Evolutionary conservation across 176 grass and related monocot genomes (phyloP).

Genomic region (Phoenix roebelenii): DNA sequence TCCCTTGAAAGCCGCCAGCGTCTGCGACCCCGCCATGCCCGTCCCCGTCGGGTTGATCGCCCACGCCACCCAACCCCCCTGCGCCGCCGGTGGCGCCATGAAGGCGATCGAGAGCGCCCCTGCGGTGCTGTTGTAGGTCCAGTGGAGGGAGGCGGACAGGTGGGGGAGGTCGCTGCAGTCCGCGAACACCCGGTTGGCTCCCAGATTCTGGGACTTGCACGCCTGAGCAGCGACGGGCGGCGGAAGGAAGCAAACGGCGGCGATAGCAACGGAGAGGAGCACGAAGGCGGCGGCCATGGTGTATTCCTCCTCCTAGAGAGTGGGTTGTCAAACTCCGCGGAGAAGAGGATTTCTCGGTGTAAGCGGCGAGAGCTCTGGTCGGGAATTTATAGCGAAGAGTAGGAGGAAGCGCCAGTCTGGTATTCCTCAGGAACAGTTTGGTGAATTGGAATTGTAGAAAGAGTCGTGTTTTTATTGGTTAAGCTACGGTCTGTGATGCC

Average conservation of each 20-base stretch:
- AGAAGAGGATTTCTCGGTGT: not conserved
- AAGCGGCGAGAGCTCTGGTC: not conserved
- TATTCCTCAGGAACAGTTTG: no score
- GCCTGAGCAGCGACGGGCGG: no score
- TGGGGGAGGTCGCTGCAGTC: slow-evolving; percentile 28
- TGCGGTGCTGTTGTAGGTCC: slow-evolving; percentile 36
- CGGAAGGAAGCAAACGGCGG: no score
- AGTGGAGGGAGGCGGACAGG: slow-evolving; percentile 44
- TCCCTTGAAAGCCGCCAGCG: slow-evolving; percentile 33
- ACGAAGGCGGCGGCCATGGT: no score
- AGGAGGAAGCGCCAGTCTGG: not conserved
- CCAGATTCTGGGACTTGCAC: no score
- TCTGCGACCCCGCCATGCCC: slow-evolving; percentile 54
- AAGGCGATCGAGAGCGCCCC: slow-evolving; percentile 42
- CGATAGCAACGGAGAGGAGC: no score
- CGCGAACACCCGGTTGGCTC: slow-evolving; percentile 19
- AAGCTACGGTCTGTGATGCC: no score
- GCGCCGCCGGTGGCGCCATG: slow-evolving; percentile 14
- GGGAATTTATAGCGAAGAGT: not conserved
- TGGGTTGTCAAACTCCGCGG: no score
- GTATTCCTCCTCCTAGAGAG: no score
- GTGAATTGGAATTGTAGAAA: no score
- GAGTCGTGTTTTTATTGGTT: no score
- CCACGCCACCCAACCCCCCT: slow-evolving; percentile 54
- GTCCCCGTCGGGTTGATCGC: slow-evolving; percentile 46